phyloP scores from a whole-genome alignment of 148 eudicot species.

The Rhododendron simsii region DNA sequence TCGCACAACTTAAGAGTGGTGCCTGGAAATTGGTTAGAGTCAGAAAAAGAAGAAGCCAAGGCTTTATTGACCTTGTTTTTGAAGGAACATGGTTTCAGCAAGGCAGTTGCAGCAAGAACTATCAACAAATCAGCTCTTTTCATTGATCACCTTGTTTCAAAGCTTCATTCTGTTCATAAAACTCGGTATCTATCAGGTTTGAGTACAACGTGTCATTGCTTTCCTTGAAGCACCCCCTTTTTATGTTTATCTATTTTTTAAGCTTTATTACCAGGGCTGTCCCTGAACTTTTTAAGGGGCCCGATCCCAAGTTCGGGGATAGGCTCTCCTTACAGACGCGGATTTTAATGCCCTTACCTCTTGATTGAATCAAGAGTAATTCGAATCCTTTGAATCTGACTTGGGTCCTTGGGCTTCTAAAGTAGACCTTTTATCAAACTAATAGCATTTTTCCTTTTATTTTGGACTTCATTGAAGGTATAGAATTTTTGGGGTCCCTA shows the following conservation, averaged over 20 bases:
- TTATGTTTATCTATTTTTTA: background rate
- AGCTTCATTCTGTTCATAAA: conserved; percentile 70
- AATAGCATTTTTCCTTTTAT: background rate
- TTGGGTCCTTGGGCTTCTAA: background rate
- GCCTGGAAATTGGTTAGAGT: conserved; percentile 52
- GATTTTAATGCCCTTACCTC: background rate
- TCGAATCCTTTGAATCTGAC: background rate
- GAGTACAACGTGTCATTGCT: conserved; percentile 19
- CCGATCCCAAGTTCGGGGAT: background rate
- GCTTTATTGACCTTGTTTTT: conserved; percentile 74
- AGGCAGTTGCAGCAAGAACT: conserved; percentile 55
- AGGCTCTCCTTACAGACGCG: background rate
- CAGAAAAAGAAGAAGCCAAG: conserved; percentile 92
- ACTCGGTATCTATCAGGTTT: conserved; percentile 82
- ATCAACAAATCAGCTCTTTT: conserved; percentile 74
- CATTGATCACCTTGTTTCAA: conserved; percentile 75
- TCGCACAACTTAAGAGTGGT: conserved; percentile 40
- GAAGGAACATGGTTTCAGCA: conserved; percentile 72
- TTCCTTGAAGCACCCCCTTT: background rate
- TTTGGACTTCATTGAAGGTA: background rate
- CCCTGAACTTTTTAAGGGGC: background rate
- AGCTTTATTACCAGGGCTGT: background rate
- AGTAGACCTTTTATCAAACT: background rate
- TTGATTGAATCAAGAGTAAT: background rate
- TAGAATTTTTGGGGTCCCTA: background rate